Evolutionary conservation across 2,329 filamentous ascomycete genomes (phyloP).

Genomic region (Cercospora sp.): DNA sequence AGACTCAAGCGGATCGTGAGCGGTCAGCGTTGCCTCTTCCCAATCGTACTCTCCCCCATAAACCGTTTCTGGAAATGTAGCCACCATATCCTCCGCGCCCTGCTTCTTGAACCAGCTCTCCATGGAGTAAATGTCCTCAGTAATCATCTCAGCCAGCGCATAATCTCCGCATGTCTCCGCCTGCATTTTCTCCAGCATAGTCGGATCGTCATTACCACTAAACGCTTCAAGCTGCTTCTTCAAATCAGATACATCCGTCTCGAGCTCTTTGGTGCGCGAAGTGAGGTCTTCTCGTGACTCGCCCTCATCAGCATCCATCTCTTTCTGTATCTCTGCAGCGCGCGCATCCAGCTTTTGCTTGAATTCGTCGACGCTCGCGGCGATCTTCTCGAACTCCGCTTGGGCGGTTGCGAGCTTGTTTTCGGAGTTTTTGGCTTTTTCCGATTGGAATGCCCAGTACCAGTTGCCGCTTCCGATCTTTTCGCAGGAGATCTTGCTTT

Average conservation of each 20-base stretch:
- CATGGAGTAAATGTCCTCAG: constrained; percentile 51
- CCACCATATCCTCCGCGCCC: constrained; percentile 48
- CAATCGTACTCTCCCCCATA: constrained; percentile 58
- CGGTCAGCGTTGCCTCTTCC: constrained; percentile 44
- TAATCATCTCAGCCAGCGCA: constrained; percentile 41
- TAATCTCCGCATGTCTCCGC: constrained; percentile 36
- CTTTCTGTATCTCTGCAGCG: constrained; percentile 42
- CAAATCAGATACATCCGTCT: constrained; percentile 42
- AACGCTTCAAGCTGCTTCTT: constrained; percentile 47
- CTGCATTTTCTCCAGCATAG: constrained; percentile 47
- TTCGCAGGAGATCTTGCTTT: constrained; percentile 63
- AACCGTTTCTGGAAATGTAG: constrained; percentile 46
- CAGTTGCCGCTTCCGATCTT: constrained; percentile 72
- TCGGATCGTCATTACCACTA: constrained; percentile 50
- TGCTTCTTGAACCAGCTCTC: constrained; percentile 47
- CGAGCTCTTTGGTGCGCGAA: constrained; percentile 40
- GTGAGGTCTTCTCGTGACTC: constrained; percentile 43
- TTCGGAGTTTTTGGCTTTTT: constrained; percentile 55
- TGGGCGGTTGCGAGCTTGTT: constrained; percentile 41
- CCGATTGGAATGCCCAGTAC: constrained; percentile 68
- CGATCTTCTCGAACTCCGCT: constrained; percentile 43
- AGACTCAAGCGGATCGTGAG: neutral
- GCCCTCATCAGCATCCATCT: constrained; percentile 39
- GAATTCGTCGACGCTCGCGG: constrained; percentile 41
- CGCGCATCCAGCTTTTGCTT: constrained; percentile 44